Evolutionary conservation across 106 monocot genomes (phyloP).

Genomic region (Platanthera guangdongensis): DNA sequence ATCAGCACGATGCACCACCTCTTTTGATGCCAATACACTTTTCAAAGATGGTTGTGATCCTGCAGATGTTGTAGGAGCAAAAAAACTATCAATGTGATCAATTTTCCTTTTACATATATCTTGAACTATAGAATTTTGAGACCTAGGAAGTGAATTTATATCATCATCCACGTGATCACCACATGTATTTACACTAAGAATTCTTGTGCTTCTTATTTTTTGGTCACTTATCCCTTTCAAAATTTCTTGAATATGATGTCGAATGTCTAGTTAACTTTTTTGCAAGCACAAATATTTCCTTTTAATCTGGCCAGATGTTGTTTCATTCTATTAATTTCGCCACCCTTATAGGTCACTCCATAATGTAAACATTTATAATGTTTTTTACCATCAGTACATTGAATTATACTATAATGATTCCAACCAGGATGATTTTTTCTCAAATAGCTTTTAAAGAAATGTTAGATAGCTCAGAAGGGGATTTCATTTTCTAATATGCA

Average conservation of each 20-base stretch:
- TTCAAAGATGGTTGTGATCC: background rate
- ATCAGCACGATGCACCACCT: background rate
- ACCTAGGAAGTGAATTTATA: background rate
- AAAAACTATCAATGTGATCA: background rate
- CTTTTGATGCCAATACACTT: background rate
- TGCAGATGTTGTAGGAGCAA: background rate
- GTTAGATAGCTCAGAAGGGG: background rate
- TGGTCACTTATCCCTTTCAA: background rate
- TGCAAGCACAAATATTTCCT: background rate
- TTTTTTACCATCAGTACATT: background rate
- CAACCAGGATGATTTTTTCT: background rate
- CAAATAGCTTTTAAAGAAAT: background rate
- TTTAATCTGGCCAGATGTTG: background rate
- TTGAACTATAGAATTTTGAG: background rate
- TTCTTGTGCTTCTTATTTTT: background rate
- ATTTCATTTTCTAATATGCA: background rate
- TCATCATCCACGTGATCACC: background rate
- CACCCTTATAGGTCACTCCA: background rate
- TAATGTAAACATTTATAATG: background rate
- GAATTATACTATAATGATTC: background rate
- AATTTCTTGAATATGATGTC: background rate
- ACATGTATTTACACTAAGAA: background rate
- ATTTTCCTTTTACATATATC: background rate
- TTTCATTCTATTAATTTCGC: background rate
- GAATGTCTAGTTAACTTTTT: background rate